Percentiles rank a stretch among this genome's conserved stretches.
Evolutionary conservation across 1,139 yeast species (phyloP).

Genomic region (Zygosaccharomyces sapae): DNA sequence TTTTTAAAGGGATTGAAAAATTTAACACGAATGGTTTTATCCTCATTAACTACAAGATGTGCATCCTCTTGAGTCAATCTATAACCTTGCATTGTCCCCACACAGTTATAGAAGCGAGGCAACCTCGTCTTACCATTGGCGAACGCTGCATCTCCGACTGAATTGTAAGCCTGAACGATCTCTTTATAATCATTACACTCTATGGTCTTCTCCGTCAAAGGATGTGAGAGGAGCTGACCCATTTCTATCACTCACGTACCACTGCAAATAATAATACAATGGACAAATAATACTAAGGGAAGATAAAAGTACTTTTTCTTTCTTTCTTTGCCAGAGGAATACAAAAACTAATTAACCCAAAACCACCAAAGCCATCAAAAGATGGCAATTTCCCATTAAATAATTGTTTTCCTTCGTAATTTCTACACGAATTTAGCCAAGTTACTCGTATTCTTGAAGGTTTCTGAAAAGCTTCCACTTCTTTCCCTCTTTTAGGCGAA

Average conservation of each 20-base stretch:
- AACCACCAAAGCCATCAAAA: conserved; percentile 3
- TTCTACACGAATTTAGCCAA: neutral
- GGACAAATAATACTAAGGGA: neutral
- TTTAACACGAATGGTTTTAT: conserved; percentile 26
- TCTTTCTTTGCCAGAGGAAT: neutral
- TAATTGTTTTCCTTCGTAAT: neutral
- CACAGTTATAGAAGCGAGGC: conserved; percentile 47
- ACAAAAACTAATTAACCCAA: neutral
- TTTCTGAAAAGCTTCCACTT: neutral
- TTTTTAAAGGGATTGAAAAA: conserved; percentile 35
- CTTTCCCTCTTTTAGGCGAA: neutral
- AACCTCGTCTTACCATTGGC: conserved; percentile 12
- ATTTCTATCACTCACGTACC: conserved; percentile 34
- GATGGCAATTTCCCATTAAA: neutral
- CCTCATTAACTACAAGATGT: conserved; percentile 43
- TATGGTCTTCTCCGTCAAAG: conserved; percentile 64
- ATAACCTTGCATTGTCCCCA: conserved; percentile 80
- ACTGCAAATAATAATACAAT: neutral
- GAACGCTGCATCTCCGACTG: conserved; percentile 4
- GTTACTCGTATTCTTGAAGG: neutral
- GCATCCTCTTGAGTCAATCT: conserved; percentile 77
- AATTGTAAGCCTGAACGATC: conserved; percentile 9
- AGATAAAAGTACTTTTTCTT: neutral
- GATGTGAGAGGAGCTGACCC: conserved; percentile 78
- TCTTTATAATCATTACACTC: conserved; percentile 41